Evolutionary conservation across 2,329 filamentous ascomycete genomes (phyloP).

Genomic region (Epichloe gansuensis): DNA sequence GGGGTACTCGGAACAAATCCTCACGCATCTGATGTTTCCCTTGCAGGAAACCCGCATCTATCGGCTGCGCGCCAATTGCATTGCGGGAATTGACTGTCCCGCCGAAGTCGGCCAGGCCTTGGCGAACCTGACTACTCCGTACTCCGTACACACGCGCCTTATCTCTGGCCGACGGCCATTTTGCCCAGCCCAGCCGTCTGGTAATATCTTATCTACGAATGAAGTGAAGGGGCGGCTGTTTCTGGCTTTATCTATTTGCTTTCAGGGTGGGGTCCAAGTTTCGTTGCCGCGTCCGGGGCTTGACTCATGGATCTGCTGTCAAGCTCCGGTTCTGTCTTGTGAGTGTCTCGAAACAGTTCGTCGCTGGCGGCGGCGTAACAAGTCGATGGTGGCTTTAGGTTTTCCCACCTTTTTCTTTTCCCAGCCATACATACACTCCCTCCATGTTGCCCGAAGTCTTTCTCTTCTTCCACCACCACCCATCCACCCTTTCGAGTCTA

Average conservation of each 20-base stretch:
- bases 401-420: background rate
- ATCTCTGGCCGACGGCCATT: background rate
- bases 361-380: background rate
- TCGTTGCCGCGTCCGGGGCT: background rate
- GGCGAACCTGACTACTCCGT: background rate
- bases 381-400: background rate
- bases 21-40: background rate
- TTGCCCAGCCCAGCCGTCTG: background rate
- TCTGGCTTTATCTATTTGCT: background rate
- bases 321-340: background rate
- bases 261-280: slow-evolving; percentile 4
- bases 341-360: background rate
- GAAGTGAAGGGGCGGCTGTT: background rate
- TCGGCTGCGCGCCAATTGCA: slow-evolving; percentile 7
- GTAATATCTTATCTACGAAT: too few species aligned
- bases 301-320: slow-evolving; percentile 8
- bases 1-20: background rate
- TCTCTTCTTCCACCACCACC: background rate
- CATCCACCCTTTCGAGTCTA: background rate
- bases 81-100: slow-evolving; percentile 1
- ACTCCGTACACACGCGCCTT: background rate
- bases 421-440: background rate
- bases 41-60: background rate
- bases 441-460: too few species aligned
- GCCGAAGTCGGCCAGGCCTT: slow-evolving; percentile 12